phyloP scores from a whole-genome alignment of 352 stramenopile species.

The Phytophthora europaea region DNA sequence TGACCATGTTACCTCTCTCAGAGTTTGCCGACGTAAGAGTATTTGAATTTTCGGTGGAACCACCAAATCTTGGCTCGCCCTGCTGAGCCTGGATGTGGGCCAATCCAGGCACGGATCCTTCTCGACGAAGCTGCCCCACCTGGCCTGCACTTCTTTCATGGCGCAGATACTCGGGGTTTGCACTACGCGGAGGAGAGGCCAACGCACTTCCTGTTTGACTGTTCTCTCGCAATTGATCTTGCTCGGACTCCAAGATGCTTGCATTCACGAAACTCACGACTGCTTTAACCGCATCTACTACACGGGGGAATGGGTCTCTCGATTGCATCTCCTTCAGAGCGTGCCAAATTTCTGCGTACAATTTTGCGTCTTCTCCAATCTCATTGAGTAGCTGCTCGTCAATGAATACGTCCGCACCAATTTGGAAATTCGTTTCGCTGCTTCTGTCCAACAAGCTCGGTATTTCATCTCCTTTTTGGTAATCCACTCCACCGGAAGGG shows the following conservation, averaged over 20 bases:
- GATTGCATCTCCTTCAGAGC: slow-evolving; percentile 87
- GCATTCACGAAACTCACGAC: slow-evolving; percentile 77
- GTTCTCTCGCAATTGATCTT: slow-evolving; percentile 56
- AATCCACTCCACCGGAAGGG: slow-evolving; percentile 15
- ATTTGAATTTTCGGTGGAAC: slow-evolving; percentile 15
- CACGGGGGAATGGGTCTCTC: slow-evolving; percentile 88
- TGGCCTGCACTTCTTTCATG: slow-evolving; percentile 28
- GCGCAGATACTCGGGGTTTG: slow-evolving; percentile 22
- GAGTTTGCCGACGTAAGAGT: slow-evolving; percentile 10
- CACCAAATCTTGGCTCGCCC: slow-evolving; percentile 19
- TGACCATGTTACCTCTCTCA: slow-evolving; percentile 31
- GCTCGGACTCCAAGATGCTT: slow-evolving; percentile 62
- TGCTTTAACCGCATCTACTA: slow-evolving; percentile 64
- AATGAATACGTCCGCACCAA: slow-evolving; percentile 45
- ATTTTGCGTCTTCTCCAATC: slow-evolving; percentile 73
- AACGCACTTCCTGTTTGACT: slow-evolving; percentile 36
- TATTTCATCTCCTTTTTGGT: slow-evolving; percentile 20
- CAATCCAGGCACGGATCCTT: slow-evolving; percentile 47
- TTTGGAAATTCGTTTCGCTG: slow-evolving; percentile 24
- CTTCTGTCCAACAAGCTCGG: slow-evolving; percentile 16
- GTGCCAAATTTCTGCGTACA: slow-evolving; percentile 91
- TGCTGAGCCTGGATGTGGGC: slow-evolving; percentile 29
- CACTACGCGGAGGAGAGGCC: slow-evolving; percentile 38
- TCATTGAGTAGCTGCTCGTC: slow-evolving; percentile 52
- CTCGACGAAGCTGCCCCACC: slow-evolving; percentile 42